phyloP scores from a whole-genome alignment of 2,329 filamentous ascomycete genomes.

The Verticillium longisporum region DNA sequence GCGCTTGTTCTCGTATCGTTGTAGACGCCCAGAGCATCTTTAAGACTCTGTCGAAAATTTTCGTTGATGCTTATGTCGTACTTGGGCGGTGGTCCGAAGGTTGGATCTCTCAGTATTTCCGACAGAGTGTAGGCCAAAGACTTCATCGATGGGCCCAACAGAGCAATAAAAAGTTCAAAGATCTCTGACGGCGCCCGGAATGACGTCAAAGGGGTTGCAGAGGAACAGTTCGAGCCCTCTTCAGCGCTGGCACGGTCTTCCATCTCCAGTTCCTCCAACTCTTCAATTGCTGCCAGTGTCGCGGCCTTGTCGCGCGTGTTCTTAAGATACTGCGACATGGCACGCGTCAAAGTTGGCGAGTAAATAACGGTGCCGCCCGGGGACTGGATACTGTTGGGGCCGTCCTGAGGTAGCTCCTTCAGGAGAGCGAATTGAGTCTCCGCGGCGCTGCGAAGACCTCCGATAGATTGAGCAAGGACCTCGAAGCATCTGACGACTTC shows the following conservation, averaged over 20 bases:
- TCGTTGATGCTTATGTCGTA: conserved; percentile 69
- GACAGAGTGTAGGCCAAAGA: conserved; percentile 88
- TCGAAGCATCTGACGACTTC: conserved; percentile 79
- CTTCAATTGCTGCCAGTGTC: conserved; percentile 54
- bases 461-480: conserved; percentile 78
- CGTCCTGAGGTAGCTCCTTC: conserved; percentile 46
- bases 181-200: conserved; percentile 66
- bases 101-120: conserved; percentile 79
- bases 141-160: conserved; percentile 91
- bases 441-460: conserved; percentile 83
- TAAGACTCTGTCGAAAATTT: conserved; percentile 72
- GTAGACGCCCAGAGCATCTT: conserved; percentile 75
- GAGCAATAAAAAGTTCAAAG: conserved; percentile 81
- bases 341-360: conserved; percentile 21
- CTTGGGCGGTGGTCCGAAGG: conserved; percentile 64
- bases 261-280: conserved; percentile 51
- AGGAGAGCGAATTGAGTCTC: conserved; percentile 82
- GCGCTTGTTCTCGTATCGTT: conserved; percentile 68
- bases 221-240: conserved; percentile 12
- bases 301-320: conserved; percentile 36
- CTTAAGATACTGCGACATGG: conserved; percentile 25
- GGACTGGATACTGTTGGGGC: conserved; percentile 22
- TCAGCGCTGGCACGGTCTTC: conserved; percentile 28
- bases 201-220: conserved; percentile 11
- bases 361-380: conserved; percentile 19